Base-by-base conservation (phyloP, 2,329 filamentous ascomycete species). In the Aureobasidium musti region DNA sequence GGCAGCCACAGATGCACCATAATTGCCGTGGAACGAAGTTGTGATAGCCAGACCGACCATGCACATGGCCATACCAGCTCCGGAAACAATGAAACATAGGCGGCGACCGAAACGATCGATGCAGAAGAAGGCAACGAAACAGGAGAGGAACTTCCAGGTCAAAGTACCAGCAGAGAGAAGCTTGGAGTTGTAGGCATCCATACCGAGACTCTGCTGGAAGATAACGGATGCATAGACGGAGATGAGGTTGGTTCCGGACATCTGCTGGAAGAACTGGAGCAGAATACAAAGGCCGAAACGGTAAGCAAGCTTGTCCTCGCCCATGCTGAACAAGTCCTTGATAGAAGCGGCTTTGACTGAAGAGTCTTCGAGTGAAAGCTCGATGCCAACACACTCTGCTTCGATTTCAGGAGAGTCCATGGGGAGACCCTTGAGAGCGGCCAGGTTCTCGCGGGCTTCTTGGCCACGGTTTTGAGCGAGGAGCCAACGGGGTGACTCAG, bases 141-240 rank as follows among this genome's bases (percentile, higher is more conserved):
- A 82, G 37, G 80, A 82, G 23, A 84, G 70, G 71, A 84, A 84
- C 72, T 86, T 85, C 70, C 70, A 86, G 5, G 84, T 86, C 37
- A 86, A 75, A 14, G 82, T 82, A 33, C 81, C 82, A 3, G 76
- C 80, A 8, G 81, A 78, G 7, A 84, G 76, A 56, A 81, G 73
- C n/a, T 77, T 76, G 17, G 80, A 76, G 0, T 74, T 71, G 57
- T 80, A 76, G 17, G 72, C 71, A 64, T 72, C 72, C 68, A 82
- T 71, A 35, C 76, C 76, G 4, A 82, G 77, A 63, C 70, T 69
- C 66, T 72, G 67, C 19, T 72, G 67, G 68, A 73, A 74, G 37
- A 74, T 71, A n/a, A 69, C 72, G 11, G 73, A 73, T 23, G 68
- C 68, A 68, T 74, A 74, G n/a, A 71, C 71, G 30, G 69, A 69